Base-by-base conservation (phyloP, 2,329 filamentous ascomycete genomes). In the Fusarium guadeloupense region DNA sequence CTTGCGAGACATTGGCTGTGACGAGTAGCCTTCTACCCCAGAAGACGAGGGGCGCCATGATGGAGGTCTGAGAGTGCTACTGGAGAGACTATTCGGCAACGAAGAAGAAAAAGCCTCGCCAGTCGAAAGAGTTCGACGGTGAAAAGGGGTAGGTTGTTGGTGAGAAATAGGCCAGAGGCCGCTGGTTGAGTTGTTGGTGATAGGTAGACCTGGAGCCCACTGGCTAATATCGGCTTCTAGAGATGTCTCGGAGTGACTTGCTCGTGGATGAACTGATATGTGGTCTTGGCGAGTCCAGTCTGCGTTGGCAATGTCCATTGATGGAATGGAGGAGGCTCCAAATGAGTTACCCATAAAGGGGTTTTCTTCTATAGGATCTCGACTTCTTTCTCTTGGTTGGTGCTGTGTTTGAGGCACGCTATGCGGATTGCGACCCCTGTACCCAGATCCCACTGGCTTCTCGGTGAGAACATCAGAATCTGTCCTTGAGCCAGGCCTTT, bases 1-100 rank as follows among this genome's bases (percentile, higher is more conserved):
- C 20, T 64, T 56, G 25, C 51, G 43, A 3, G 62, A 68, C 39
- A 59, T 61, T 26, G 66, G 66, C 19, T 69, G 64, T 14, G 67
- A 68, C 8, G 59, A 53, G 34, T 62, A 60, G 19, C 56, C 62
- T 21, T 60, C 64, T 12, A 50, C 46, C n/a, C 49, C 39, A 14
- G 55, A 46, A 14, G 52, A 54, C 6, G 52, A 49, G 4, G 34
- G 44, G 13, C 39, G 62, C 55, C 59, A 60, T n/a, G 42, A 35
- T 4, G 44, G 50, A 21, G 68, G 66, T 6, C 49, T 54, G 21
- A 65, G 53, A 20, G 59, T 62, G 31, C 54, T 56, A 19, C 52
- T 50, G n/a, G 43, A 37, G 25, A 59, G 48, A 21, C 63, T 70
- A 9, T 46, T 57, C 6, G 59, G 61, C 13, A 62, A 50, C 4